Evolutionary conservation across 805 yeast species (phyloP).

Genomic region (Brettanomyces nanus): DNA sequence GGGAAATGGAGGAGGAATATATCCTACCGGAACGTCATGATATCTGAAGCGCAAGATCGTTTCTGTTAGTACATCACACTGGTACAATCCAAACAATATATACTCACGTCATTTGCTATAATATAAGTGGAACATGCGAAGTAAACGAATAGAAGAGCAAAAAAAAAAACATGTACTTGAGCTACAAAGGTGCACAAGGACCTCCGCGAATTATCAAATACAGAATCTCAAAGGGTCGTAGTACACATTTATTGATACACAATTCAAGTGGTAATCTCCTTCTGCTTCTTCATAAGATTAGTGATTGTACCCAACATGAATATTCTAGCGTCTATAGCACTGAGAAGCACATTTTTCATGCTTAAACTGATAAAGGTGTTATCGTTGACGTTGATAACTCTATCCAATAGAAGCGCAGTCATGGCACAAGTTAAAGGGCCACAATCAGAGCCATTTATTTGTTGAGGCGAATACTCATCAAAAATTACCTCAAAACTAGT

Average conservation of each 20-base stretch:
- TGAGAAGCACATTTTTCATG: slow-evolving; percentile 32
- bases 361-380: slow-evolving; percentile 30
- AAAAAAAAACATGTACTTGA: no score
- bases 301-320: slow-evolving; percentile 31
- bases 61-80: no score
- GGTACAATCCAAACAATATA: no score
- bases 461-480: slow-evolving; percentile 41
- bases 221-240: no score
- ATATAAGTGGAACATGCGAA: no score
- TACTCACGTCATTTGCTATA: no score
- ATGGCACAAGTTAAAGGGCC: slow-evolving; percentile 40
- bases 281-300: slow-evolving; percentile 13
- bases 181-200: no score
- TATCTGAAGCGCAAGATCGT: no score
- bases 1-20: slow-evolving; percentile 72
- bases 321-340: slow-evolving; percentile 41
- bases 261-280: no score
- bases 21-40: slow-evolving; percentile 66
- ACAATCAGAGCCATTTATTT: slow-evolving; percentile 58
- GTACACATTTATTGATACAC: no score
- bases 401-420: slow-evolving; percentile 27
- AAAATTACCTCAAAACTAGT: slow-evolving; percentile 13
- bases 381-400: slow-evolving; percentile 24
- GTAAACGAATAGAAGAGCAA: no score
- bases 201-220: no score